Evolutionary conservation across 169 alveolate genomes (phyloP), one percentile per base, ranked within the genome.

Genomic region (Cryptosporidium felis): DNA sequence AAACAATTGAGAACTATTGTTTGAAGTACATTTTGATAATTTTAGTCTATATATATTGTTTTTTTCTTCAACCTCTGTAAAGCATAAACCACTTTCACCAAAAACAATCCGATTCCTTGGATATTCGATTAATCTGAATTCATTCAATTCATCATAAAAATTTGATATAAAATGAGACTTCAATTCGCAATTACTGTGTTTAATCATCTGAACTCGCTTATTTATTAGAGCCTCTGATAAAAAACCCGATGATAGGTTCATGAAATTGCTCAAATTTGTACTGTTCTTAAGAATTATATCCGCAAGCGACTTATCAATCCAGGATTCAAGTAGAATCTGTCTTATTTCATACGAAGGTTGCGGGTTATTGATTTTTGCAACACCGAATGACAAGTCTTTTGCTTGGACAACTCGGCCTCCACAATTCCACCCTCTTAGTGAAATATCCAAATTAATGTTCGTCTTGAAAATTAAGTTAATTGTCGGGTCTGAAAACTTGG

Each of bases 381-480:
- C 46, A 12, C 74, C 85, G 56, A 74, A 36, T 10, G 53, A 32
- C 23, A 49, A 12, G 6, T 74, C 66, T 23, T 5, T 23, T 51
- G 38, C 51, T 47, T 26, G 74, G 12, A 36, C 60, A 3, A 74
- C 67, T 12, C 49, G 36, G 10, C 85, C 85, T 3, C 85, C 85
- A 38, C 85, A 74, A 21, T 38, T 40, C 85, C 85, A 74, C 4
- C 60, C 23, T 56, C 85, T 74, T 14, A 74, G 23, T 6, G 74
- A 34, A 53, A 74, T 47, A 38, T 74, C 85, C n/a, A 74, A n/a
- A 49, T 74, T 74, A 51, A 74, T 74, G 23, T 36, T 36, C 3
- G 32, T 18, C 18, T 56, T 40, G 36, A 74, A 74, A 6, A 74
- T 74, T 28, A 56, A 36, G 45, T 74, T 74, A 34, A 74, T 74